Base-by-base conservation (phyloP, 352 stramenopile genomes). In the Albugo candida region DNA sequence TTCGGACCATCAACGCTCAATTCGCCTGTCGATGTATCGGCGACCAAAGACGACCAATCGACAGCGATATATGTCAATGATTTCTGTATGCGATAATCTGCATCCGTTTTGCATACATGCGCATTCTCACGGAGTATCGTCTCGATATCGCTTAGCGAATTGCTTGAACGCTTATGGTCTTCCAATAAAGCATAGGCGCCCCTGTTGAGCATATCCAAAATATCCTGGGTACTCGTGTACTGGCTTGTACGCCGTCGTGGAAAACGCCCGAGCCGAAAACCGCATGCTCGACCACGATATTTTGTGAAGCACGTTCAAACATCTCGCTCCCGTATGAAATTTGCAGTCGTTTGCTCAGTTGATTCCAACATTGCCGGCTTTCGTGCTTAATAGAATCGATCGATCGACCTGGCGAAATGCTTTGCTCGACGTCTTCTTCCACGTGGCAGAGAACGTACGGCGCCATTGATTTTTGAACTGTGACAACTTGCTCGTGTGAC, bases 281-380 rank as follows among this genome's bases (percentile, higher is more conserved):
- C 13, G 95, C 95, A 51, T 97, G 92, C 52, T 99, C 96, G 5
- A 99, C 76, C 11, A 93, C 95, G 48, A 99, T 93, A 61, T 99
- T 99, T 54, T 91, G 65, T 18, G 81, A 97, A 16, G 92, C 94
- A 40, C 95, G 85, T 51, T 99, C 86, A 56, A 99, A 99, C 95
- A 99, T 99, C 70, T 99, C 88, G 59, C 96, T 97, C 69, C 99
- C 96, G 56, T 99, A 99, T 1, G 95, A 98, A 21, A 99, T 95
- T 45, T 92, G 85, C 14, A 99, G 94, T 47, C 76, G 78, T 60
- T 98, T 98, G 46, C 96, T 99, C 70, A 99, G 96, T 98, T 99
- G 60, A 98, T 96, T 20, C 95, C 93, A 1, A 98, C 87, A 55
- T 95, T 95, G 47, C 96, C 96, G n/a, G 95, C 95, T 50, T 96